Evolutionary conservation across 192 early-diverging fungal genomes (phyloP).

Genomic region (Coemansia sp.): DNA sequence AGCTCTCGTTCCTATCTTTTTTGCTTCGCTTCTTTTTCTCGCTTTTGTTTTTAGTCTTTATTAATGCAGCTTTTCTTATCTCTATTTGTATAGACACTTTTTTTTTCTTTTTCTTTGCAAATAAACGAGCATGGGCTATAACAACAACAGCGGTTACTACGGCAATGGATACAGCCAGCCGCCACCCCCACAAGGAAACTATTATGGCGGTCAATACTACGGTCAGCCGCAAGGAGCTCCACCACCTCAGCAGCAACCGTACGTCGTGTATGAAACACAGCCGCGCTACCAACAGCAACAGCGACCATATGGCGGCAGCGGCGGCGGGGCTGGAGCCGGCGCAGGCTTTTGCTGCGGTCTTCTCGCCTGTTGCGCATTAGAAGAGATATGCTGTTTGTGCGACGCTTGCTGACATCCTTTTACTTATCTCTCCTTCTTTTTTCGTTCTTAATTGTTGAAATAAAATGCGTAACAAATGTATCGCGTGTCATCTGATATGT

Average conservation of each 20-base stretch:
- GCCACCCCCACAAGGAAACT: constrained; percentile 4
- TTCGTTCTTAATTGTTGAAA: not conserved
- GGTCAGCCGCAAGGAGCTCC: constrained; percentile 18
- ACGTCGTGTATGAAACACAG: constrained; percentile 2
- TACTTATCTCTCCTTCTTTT: not conserved
- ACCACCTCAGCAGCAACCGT: constrained; percentile 19
- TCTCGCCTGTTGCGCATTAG: constrained; percentile 21
- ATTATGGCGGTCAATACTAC: constrained; percentile 22
- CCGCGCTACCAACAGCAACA: constrained; percentile 3
- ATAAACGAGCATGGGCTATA: constrained; percentile 8
- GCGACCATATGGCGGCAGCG: not conserved
- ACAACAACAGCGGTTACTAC: constrained; percentile 10
- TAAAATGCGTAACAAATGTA: too few relatives aligned
- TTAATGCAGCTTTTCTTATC: not conserved
- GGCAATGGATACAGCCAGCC: constrained; percentile 19
- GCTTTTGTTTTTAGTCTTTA: not conserved
- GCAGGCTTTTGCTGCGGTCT: constrained; percentile 24
- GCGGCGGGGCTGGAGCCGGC: constrained; percentile 12
- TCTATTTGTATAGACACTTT: not conserved
- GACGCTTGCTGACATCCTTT: not conserved
- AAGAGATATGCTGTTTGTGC: constrained; percentile 14
- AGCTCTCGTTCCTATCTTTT: not conserved
- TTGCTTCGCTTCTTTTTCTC: not conserved
- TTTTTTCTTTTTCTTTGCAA: not conserved
- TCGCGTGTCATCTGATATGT: too few relatives aligned